Evolutionary conservation across 306 rosid genomes (phyloP).

Genomic region (Cotoneaster glaucophyllus): DNA sequence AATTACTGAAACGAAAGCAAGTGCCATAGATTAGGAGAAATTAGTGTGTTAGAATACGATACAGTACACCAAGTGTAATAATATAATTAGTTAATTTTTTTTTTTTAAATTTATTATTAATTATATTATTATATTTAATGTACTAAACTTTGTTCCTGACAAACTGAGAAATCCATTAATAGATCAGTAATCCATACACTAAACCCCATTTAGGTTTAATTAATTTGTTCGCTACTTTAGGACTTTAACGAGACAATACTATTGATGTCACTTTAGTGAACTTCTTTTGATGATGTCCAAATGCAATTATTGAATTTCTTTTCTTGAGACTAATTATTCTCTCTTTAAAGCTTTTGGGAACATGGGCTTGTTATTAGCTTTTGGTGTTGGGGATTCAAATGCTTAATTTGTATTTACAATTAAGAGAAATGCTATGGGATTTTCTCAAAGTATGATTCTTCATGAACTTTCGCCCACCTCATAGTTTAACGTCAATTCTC

Average conservation of each 20-base stretch:
- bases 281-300: constrained; percentile 57
- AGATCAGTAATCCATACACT: not conserved
- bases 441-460: too few species aligned
- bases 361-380: constrained; percentile 66
- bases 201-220: not conserved
- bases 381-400: constrained; percentile 54
- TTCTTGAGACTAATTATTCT: constrained; percentile 45
- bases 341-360: constrained; percentile 62
- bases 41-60: too few species aligned
- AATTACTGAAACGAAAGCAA: constrained; percentile 50
- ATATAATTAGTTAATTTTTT: too few species aligned
- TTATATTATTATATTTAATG: too few species aligned
- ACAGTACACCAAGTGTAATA: too few species aligned
- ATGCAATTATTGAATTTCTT: constrained; percentile 47
- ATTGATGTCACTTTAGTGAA: constrained; percentile 37
- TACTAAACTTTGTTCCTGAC: too few species aligned
- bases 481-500: too few species aligned
- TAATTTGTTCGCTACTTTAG: constrained; percentile 11
- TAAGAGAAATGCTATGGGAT: too few species aligned
- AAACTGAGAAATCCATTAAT: not conserved
- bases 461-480: too few species aligned
- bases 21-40: constrained; percentile 3
- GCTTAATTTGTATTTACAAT: constrained; percentile 30
- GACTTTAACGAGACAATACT: constrained; percentile 30
- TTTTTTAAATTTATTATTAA: too few species aligned